Base-by-base conservation (phyloP, 139 green algal genomes). In the Chlamydomonas sphaeroides region DNA sequence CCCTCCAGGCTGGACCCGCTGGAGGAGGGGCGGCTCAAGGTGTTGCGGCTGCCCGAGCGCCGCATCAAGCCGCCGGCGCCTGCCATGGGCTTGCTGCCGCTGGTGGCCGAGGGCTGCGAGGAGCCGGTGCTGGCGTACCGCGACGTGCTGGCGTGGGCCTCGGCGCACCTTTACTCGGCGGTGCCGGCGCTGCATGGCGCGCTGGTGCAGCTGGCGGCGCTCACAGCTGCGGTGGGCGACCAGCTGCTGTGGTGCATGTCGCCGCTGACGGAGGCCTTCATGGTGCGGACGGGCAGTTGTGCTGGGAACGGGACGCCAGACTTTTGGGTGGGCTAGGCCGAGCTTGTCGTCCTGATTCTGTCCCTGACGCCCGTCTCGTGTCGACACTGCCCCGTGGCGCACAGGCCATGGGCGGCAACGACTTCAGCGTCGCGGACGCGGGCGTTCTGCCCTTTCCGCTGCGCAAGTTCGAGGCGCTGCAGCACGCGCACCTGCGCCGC, bases 401-500 rank as follows among this genome's bases (percentile, higher is more conserved):
- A 25, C 65, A 84, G 65, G 51, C 25, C 0, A 82, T 72, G 42
- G 61, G 61, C n/a, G 75, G 57, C 35, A 77, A 83, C 45, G 80
- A 67, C 36, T 88, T 74, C 73, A 77, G 74, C 72, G 80, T 85
- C 8, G 35, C 26, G 35, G 89, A 93, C 51, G 83, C 89, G 3
- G 86, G 84, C 30, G 67, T 78, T 17, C 79, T 79, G 17, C 89
- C 84, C 38, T 89, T 83, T 61, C 85, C 85, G 26, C 59, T 89
- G 57, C 36, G 35, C 38, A 84, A 80, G 23, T 84, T 91, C 42
- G 84, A 90, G 67, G 85, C 75, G 45, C 78, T 91, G 76, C 86
- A 90, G 90, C 87, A 86, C 68, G 89, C 87, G 66, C 89, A 91
- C 65, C 66, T 91, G 62, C 83, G 86, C 23, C 66, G 80, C 23